These are phyloP conservation scores for Vigna unguiculata DNA, from an alignment of 306 rosid genomes.

Conservation along the genomic window DNA sequence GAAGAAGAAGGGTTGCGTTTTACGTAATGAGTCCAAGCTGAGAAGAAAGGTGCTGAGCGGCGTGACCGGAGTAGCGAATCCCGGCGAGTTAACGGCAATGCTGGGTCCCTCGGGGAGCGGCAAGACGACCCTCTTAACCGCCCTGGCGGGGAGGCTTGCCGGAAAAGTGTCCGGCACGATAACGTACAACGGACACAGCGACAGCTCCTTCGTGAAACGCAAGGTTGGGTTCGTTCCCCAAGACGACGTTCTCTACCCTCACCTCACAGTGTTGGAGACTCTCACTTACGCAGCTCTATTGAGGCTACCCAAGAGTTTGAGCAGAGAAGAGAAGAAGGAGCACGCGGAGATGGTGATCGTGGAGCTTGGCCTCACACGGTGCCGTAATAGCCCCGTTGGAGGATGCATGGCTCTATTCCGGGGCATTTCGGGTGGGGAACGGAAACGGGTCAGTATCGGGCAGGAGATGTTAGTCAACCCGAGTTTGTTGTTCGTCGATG, in stretches of 20 bases:
- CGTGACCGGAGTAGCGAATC: slow-evolving; percentile 67
- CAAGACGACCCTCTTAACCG: slow-evolving; percentile 79
- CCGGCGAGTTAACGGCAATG: slow-evolving; percentile 89
- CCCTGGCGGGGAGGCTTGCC: slow-evolving; percentile 67
- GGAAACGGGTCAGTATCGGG: slow-evolving; percentile 88
- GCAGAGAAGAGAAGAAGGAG: slow-evolving; percentile 60
- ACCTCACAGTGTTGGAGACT: slow-evolving; percentile 79
- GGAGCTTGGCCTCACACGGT: slow-evolving; percentile 72
- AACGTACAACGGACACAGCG: slow-evolving; percentile 70
- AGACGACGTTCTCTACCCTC: slow-evolving; percentile 86
- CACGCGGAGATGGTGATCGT: slow-evolving; percentile 61
- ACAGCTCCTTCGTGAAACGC: slow-evolving; percentile 59
- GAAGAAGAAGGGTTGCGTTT: slow-evolving; percentile 43
- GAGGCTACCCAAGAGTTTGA: slow-evolving; percentile 65
- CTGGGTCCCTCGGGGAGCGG: slow-evolving; percentile 95
- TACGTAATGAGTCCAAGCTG: slow-evolving; percentile 50
- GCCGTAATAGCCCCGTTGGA: slow-evolving; percentile 63
- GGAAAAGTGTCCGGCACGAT: slow-evolving; percentile 74
- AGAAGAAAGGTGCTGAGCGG: slow-evolving; percentile 60
- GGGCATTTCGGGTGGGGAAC: slow-evolving; percentile 86
- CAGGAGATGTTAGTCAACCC: slow-evolving; percentile 90
- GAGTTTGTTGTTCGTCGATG: slow-evolving; percentile 75
- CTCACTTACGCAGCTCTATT: slow-evolving; percentile 70
- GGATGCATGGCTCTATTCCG: slow-evolving; percentile 66
- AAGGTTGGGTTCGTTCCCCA: slow-evolving; percentile 79